Percentiles rank a stretch among this genome's conserved stretches.
Evolutionary conservation across 257 asterid species (phyloP).

Genomic region (Schizonepeta tenuifolia): DNA sequence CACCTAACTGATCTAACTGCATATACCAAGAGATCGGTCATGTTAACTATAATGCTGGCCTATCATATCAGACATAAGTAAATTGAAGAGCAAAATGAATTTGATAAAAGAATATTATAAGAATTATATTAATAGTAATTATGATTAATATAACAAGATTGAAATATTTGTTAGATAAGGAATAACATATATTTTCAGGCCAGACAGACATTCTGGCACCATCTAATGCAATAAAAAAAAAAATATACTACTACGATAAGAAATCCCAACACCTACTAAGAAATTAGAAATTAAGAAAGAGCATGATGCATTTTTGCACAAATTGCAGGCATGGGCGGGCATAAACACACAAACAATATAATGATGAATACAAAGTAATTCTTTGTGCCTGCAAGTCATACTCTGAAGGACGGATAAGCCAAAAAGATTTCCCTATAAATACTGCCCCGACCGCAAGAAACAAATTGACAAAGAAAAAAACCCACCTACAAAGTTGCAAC

Average conservation of each 20-base stretch:
- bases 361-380: neutral
- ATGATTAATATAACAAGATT: neutral
- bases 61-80: neutral
- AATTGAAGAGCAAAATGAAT: neutral
- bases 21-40: slow-evolving; percentile 30
- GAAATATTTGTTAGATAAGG: neutral
- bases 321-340: neutral
- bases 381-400: neutral
- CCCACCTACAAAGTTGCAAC: neutral
- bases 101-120: too few relatives aligned
- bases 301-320: neutral
- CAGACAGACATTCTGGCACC: neutral
- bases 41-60: slow-evolving; percentile 12
- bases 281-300: neutral
- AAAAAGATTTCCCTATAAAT: neutral
- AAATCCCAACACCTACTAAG: neutral
- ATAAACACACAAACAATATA: neutral
- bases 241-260: neutral
- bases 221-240: neutral
- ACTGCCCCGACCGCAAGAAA: slow-evolving; percentile 4
- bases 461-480: neutral
- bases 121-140: neutral
- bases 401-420: neutral
- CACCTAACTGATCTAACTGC: slow-evolving; percentile 67
- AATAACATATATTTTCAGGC: neutral